Evolutionary conservation across 768 basidiomycete species (phyloP).

Genomic region (Rhizopogon vinicolor): DNA sequence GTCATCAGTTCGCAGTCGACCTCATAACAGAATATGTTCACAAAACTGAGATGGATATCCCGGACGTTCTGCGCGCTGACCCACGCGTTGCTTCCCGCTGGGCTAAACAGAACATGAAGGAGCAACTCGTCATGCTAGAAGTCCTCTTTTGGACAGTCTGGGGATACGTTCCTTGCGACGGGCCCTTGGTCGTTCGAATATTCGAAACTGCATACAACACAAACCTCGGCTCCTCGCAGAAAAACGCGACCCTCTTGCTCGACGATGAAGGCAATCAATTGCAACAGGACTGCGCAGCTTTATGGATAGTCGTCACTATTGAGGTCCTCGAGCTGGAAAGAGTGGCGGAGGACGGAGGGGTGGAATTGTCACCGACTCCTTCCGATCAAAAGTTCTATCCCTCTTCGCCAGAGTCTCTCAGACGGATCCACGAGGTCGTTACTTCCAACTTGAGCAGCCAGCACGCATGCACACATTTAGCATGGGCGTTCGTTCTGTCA

Average conservation of each 20-base stretch:
- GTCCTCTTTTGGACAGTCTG: constrained; percentile 90
- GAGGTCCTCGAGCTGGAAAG: constrained; percentile 76
- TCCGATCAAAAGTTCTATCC: constrained; percentile 49
- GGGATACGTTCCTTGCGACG: constrained; percentile 64
- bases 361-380: constrained; percentile 52
- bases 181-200: constrained; percentile 60
- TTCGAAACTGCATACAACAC: constrained; percentile 52
- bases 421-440: constrained; percentile 64
- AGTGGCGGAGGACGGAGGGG: constrained; percentile 44
- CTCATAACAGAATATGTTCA: constrained; percentile 16
- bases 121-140: constrained; percentile 80
- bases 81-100: constrained; percentile 58
- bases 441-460: constrained; percentile 55
- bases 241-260: constrained; percentile 39
- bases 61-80: constrained; percentile 50
- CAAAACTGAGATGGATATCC: constrained; percentile 45
- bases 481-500: constrained; percentile 83
- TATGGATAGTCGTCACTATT: constrained; percentile 78
- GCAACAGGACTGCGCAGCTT: constrained; percentile 59
- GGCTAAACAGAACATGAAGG: constrained; percentile 70
- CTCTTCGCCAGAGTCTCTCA: constrained; percentile 57
- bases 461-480: constrained; percentile 66
- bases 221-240: constrained; percentile 39
- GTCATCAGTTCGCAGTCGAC: constrained; percentile 52
- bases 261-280: constrained; percentile 71